Conservation (phyloP, 78 protist species). For the Tieghemostelium lacteum region DNA sequence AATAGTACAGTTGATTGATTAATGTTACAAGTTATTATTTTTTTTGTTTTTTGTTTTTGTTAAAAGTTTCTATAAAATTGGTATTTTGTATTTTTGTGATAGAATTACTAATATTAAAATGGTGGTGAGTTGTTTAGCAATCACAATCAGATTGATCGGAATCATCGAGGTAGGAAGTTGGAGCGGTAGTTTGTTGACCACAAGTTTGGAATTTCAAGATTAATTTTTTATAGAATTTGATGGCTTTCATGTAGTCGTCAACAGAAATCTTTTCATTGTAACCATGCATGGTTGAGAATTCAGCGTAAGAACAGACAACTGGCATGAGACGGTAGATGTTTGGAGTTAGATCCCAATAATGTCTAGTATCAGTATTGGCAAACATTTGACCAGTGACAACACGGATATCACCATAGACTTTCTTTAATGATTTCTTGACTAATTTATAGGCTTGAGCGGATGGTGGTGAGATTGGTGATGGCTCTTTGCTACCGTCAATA, state of each 20-base stretch:
- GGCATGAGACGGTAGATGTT: slow-evolving; percentile 56
- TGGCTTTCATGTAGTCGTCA: slow-evolving; percentile 9
- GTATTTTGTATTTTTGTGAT: no score
- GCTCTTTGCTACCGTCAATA: slow-evolving; percentile 23
- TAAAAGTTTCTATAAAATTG: no score
- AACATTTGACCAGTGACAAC: slow-evolving; percentile 27
- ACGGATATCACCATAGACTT: not conserved
- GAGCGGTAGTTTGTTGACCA: no score
- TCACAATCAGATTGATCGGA: no score
- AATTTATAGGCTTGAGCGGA: not conserved
- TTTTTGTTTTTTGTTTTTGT: no score
- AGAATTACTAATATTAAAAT: no score
- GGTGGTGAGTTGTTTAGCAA: no score
- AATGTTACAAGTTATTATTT: no score
- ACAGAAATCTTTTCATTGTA: slow-evolving; percentile 28
- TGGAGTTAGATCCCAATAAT: slow-evolving; percentile 30
- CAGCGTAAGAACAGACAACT: not conserved
- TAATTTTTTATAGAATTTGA: slow-evolving; percentile 30
- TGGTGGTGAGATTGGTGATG: slow-evolving; percentile 27
- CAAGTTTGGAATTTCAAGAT: slow-evolving; percentile 35
- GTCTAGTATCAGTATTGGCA: slow-evolving; percentile 66
- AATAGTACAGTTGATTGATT: no score
- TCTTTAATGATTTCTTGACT: not conserved
- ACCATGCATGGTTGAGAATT: slow-evolving; percentile 24
- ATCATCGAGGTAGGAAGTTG: no score